These are phyloP conservation scores for Phytopythium oedochilum DNA, from an alignment of 352 stramenopile genomes.

Conservation along the genomic window DNA sequence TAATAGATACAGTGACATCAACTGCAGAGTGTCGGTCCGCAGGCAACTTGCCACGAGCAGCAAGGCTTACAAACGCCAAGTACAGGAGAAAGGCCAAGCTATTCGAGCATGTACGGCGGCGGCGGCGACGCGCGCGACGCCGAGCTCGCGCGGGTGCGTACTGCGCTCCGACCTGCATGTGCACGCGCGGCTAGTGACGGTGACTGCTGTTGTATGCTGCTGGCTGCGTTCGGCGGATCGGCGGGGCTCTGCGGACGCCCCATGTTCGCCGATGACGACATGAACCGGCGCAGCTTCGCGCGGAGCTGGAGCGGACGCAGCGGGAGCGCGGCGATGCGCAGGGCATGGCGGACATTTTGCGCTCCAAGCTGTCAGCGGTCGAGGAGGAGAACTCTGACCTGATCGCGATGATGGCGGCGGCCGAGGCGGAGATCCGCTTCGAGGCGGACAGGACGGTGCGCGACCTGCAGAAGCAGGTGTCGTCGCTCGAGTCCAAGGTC, in stretches of 20 bases:
- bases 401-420: slow-evolving; percentile 35
- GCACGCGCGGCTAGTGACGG: not conserved
- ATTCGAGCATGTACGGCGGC: not conserved
- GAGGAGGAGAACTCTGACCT: slow-evolving; percentile 71
- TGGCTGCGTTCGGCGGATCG: not conserved
- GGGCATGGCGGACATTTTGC: slow-evolving; percentile 53
- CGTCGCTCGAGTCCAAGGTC: slow-evolving; percentile 53
- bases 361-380: slow-evolving; percentile 32
- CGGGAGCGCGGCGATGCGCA: slow-evolving; percentile 44
- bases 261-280: not conserved
- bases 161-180: not conserved
- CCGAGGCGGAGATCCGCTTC: slow-evolving; percentile 45
- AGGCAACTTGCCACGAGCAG: not conserved
- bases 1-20: too few relatives aligned
- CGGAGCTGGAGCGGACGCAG: slow-evolving; percentile 33
- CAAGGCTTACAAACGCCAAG: slow-evolving; percentile 1
- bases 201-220: not conserved
- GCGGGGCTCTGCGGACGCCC: not conserved
- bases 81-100: not conserved
- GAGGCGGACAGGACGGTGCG: slow-evolving; percentile 35
- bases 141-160: slow-evolving; percentile 5
- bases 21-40: not conserved
- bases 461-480: slow-evolving; percentile 33
- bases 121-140: slow-evolving; percentile 1
- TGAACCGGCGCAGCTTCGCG: slow-evolving; percentile 13